These are phyloP conservation scores for Suillus ampliporus DNA, from an alignment of 768 basidiomycete genomes.

Conservation along the genomic window DNA sequence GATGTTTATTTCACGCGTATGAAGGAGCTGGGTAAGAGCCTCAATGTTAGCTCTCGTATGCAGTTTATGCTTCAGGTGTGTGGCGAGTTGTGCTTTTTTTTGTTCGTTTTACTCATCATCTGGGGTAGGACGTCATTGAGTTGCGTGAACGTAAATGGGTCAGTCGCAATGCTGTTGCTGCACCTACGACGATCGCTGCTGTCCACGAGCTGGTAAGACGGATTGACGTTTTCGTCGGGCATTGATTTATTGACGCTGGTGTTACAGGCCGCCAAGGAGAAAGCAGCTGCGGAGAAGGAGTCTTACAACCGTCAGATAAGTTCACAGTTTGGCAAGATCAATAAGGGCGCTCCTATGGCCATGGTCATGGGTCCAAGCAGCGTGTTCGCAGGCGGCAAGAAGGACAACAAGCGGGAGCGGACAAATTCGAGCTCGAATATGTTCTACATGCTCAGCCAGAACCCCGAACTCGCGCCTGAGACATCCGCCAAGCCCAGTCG, in stretches of 20 bases:
- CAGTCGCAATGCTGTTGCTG: conserved; percentile 70
- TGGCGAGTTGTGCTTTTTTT: conserved; percentile 14
- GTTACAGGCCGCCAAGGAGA: conserved; percentile 80
- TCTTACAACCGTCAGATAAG: conserved; percentile 62
- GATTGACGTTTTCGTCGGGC: conserved; percentile 1
- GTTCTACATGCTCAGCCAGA: conserved; percentile 83
- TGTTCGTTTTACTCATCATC: conserved; percentile 7
- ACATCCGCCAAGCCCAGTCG: conserved; percentile 56
- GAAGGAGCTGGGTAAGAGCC: conserved; percentile 77
- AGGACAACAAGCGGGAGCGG: conserved; percentile 71
- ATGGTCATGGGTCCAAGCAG: conserved; percentile 86
- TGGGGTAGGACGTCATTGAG: conserved; percentile 83
- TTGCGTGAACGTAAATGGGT: conserved; percentile 86
- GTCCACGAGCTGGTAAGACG: conserved; percentile 80
- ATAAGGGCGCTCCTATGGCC: conserved; percentile 63
- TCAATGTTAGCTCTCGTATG: conserved; percentile 85
- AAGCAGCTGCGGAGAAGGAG: conserved; percentile 67
- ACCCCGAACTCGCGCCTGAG: conserved; percentile 56
- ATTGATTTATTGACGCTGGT: conserved; percentile 11
- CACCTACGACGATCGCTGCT: conserved; percentile 87
- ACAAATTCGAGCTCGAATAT: conserved; percentile 82
- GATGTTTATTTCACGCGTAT: conserved; percentile 93
- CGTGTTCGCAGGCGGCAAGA: conserved; percentile 75
- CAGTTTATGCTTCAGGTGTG: conserved; percentile 94
- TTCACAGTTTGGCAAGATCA: conserved; percentile 90